Evolutionary conservation across 2,329 filamentous ascomycete species (phyloP), one percentile per base, ranked within the genome.

Genomic region (Ceratocystis colombiana): DNA sequence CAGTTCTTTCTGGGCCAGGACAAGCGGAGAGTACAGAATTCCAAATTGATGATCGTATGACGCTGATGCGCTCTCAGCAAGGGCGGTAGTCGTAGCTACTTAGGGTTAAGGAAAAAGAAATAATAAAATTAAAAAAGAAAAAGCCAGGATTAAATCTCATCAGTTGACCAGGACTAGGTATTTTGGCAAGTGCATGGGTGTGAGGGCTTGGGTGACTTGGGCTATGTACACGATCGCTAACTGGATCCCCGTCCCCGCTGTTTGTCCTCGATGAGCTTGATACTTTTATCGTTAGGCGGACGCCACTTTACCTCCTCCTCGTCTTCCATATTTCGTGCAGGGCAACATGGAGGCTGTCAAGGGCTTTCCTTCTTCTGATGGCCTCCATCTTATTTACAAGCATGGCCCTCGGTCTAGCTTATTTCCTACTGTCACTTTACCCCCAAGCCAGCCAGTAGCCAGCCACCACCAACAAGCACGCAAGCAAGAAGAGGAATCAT

Each of bases 211-310:
- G n/a, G 46, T 48, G 20, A n/a, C 46, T 48, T 41, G 10, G 37
- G 37, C 37, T 41, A 41, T 41, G 37, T 41, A 41, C 37, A 41
- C 37, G 37, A 41, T 41, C 37, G 37, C 37, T 41, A 41, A 22
- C 46, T 22, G 46, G 46, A 22, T 48, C 17, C 46, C 17, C 20
- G 46, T 48, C 46, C 46, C 37, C 37, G 37, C 37, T 41, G 10
- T 12, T 48, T 48, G 46, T 48, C 46, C 46, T 48, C 46, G 46
- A 48, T 48, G 46, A 48, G 20, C 46, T 20, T 48, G 46, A 48
- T 22, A 48, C 46, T 48, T 41, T 48, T n/a, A 48, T 48, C 46
- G 46, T 48, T 48, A 48, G 46, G 46, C 46, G 17, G 46, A 48
- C 46, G 46, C 46, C 46, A 48, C 46, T n/a, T 48, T n/a, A 15